Percentiles rank a stretch among this genome's conserved stretches.
These are phyloP conservation scores for Bipolaris sorokiniana DNA, from an alignment of 2,329 filamentous ascomycete species.

Conservation along the genomic window DNA sequence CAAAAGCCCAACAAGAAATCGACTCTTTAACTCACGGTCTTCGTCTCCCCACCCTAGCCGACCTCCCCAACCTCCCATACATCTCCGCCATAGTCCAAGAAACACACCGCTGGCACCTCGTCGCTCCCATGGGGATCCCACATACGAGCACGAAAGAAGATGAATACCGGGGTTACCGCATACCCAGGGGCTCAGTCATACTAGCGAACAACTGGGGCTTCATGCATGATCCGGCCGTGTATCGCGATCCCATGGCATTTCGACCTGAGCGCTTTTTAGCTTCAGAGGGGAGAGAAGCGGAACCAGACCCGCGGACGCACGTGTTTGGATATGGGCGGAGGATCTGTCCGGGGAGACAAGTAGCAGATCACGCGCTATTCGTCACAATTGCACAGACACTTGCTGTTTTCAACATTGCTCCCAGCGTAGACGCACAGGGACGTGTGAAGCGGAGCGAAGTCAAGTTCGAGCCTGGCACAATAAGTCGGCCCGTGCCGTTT, in stretches of 20 bases:
- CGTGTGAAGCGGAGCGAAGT: constrained; percentile 2
- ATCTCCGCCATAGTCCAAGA: constrained; percentile 45
- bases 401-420: constrained; percentile 54
- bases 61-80: constrained; percentile 52
- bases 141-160: constrained; percentile 45
- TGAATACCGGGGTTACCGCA: constrained; percentile 46
- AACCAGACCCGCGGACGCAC: constrained; percentile 46
- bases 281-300: constrained; percentile 35
- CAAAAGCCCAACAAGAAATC: constrained; percentile 56
- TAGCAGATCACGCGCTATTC: constrained; percentile 53
- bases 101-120: constrained; percentile 52
- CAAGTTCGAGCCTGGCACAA: constrained; percentile 30
- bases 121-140: constrained; percentile 41
- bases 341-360: constrained; percentile 52
- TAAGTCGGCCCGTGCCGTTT: constrained; percentile 49
- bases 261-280: constrained; percentile 53
- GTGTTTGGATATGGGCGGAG: constrained; percentile 52
- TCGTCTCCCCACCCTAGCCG: constrained; percentile 55
- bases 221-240: constrained; percentile 48
- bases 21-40: constrained; percentile 55
- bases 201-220: constrained; percentile 51
- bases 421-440: neutral
- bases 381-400: constrained; percentile 54
- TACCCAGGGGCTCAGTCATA: constrained; percentile 50
- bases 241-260: constrained; percentile 49